Evolutionary conservation across 2,329 filamentous ascomycete genomes (phyloP).

Genomic region (Lecanicillium sp.): DNA sequence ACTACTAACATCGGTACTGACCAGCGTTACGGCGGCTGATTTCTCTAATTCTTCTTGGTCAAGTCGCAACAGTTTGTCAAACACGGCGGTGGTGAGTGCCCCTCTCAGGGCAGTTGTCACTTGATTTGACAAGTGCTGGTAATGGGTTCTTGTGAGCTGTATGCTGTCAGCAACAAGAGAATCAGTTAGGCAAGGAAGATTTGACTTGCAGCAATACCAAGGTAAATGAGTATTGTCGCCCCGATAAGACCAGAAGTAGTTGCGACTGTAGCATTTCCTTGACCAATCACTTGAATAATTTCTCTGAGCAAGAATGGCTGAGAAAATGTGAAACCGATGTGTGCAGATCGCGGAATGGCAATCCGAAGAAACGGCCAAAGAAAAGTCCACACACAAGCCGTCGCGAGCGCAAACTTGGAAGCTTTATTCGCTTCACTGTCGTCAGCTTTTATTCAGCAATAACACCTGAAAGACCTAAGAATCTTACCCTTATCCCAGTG

Average conservation of each 20-base stretch:
- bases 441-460: too few relatives aligned
- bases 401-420: not conserved
- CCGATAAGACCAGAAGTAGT: not conserved
- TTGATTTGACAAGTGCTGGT: not conserved
- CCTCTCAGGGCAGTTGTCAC: not conserved
- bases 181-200: not conserved
- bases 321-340: not conserved
- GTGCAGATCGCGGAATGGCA: not conserved
- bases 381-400: not conserved
- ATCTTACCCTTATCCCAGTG: not conserved
- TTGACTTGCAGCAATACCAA: conserved; percentile 1
- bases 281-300: not conserved
- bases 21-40: not conserved
- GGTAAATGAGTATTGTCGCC: not conserved
- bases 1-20: conserved; percentile 1
- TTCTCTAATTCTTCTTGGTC: not conserved
- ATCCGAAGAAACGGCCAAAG: not conserved
- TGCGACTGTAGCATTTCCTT: not conserved
- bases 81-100: not conserved
- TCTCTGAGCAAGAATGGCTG: conserved; percentile 2
- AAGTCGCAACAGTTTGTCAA: not conserved
- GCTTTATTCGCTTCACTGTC: not conserved
- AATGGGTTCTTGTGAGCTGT: conserved; percentile 1
- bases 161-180: too few relatives aligned
- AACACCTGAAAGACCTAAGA: too few relatives aligned